Percentiles rank a stretch among this genome's conserved stretches.
Conservation (phyloP, 2,329 filamentous ascomycete genomes). For the Dactylonectria macrodidyma region DNA sequence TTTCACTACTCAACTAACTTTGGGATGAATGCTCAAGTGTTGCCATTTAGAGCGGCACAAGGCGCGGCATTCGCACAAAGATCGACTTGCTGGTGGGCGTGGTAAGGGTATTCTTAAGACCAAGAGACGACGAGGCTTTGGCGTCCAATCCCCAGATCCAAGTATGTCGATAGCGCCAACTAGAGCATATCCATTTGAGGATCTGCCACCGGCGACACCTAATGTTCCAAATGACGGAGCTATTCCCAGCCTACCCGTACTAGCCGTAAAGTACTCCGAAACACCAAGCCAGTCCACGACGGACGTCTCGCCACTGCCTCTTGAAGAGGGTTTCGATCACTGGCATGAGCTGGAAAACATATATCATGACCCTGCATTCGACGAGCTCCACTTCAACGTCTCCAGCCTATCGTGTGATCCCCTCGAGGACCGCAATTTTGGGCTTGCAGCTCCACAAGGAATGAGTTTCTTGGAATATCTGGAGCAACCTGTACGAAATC, state of each 20-base stretch:
- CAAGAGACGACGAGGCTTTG: background rate
- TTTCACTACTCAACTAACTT: too few relatives aligned
- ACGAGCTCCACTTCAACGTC: background rate
- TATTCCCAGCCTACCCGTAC: background rate
- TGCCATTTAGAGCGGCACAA: background rate
- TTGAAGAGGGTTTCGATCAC: background rate
- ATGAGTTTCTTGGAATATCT: background rate
- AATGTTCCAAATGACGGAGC: background rate
- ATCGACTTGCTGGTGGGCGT: background rate
- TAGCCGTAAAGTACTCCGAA: background rate
- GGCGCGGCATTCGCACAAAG: background rate
- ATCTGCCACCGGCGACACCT: background rate
- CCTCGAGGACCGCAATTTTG: background rate
- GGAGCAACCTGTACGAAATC: background rate
- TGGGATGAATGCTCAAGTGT: too few relatives aligned
- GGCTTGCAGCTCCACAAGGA: background rate
- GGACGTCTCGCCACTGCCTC: background rate
- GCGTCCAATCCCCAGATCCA: background rate
- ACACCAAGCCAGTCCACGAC: background rate
- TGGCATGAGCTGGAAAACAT: background rate
- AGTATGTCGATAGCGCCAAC: background rate
- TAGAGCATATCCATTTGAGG: background rate
- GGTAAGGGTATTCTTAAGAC: background rate
- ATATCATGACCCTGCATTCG: background rate
- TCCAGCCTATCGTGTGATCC: background rate